phyloP scores from a whole-genome alignment of 805 yeast species.

The Metschnikowia arizonensis region DNA sequence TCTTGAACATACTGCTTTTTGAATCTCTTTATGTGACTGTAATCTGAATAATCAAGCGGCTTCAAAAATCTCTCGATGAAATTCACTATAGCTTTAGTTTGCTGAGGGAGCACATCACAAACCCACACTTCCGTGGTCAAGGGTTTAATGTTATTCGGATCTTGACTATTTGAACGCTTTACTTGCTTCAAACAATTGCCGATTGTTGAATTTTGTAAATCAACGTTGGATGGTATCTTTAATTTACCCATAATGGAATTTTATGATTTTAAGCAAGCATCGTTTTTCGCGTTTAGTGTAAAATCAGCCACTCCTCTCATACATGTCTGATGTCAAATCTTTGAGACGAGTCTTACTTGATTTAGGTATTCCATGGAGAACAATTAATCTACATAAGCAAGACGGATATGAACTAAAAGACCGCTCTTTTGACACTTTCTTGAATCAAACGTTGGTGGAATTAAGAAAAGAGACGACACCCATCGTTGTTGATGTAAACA shows the following conservation, averaged over 20 bases:
- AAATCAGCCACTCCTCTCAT: background rate
- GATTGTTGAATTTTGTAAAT: slow-evolving; percentile 42
- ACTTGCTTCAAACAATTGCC: slow-evolving; percentile 47
- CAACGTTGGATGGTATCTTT: slow-evolving; percentile 29
- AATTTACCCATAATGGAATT: slow-evolving; percentile 13
- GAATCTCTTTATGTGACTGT: slow-evolving; percentile 54
- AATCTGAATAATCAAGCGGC: slow-evolving; percentile 24
- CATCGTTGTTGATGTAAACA: background rate
- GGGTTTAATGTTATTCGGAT: slow-evolving; percentile 17
- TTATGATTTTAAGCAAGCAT: background rate
- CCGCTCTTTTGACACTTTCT: background rate
- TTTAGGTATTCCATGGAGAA: background rate
- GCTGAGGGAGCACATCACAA: slow-evolving; percentile 40
- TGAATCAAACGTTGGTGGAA: background rate
- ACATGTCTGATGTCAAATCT: background rate
- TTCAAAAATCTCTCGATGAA: slow-evolving; percentile 26
- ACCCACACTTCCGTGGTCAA: slow-evolving; percentile 44
- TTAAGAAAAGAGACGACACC: background rate
- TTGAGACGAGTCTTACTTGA: background rate
- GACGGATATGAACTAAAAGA: background rate
- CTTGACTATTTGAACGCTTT: slow-evolving; percentile 23
- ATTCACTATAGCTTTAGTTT: slow-evolving; percentile 25
- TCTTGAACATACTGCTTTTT: slow-evolving; percentile 25
- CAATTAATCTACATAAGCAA: background rate
- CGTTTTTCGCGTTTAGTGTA: background rate